Base-by-base conservation (phyloP, 768 basidiomycete genomes). In the Tylopilus intermedius region DNA sequence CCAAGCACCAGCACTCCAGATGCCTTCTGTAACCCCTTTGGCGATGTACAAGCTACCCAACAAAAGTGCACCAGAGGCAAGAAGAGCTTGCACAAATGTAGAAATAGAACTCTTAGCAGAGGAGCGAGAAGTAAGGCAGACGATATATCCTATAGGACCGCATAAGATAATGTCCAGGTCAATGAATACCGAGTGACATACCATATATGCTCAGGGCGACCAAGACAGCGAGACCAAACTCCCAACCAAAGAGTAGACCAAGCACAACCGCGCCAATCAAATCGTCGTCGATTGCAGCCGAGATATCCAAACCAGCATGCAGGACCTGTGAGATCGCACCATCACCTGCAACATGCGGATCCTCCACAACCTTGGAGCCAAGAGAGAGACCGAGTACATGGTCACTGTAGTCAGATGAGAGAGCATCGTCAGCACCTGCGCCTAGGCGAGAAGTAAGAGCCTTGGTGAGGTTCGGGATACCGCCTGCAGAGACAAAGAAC, bases 321-420 rank as follows among this genome's bases (percentile, higher is more conserved):
- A 67, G 33, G 8, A 49, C 58, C 44, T 53, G 53, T 6, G 64
- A 46, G 47, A 62, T 51, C 10, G 60, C 58, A 1, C 48, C 54
- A 2, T 45, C 50, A 15, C 53, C 8, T 2, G 51, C 49, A 44
- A 49, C 41, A 30, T 54, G 45, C 24, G 62, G 71, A 27, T 69
- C 90, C 26, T 91, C 93, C 2, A 92, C n/a, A 9, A 90, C 73
- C 88, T 93, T 45, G 84, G 91, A 92, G 5, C 86, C 79, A 57
- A 94, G 83, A 1, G 89, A 90, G 4, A 97, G 80, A 55, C 90
- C 88, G 9, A 97, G 76, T 2, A 96, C 71, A 62, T 95, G 94
- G 54, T 93, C 82, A 70, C 89, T 90, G 9, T 91, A 87, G 48
- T 94, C 74, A 40, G 47, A 50, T 4, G 41, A 62, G 72, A 53